A percentile compares a stretch with the other conserved stretches of the same genome.
These are phyloP conservation scores for Cicer pinnatifidum DNA, from an alignment of 306 rosid genomes.

Conservation along the genomic window DNA sequence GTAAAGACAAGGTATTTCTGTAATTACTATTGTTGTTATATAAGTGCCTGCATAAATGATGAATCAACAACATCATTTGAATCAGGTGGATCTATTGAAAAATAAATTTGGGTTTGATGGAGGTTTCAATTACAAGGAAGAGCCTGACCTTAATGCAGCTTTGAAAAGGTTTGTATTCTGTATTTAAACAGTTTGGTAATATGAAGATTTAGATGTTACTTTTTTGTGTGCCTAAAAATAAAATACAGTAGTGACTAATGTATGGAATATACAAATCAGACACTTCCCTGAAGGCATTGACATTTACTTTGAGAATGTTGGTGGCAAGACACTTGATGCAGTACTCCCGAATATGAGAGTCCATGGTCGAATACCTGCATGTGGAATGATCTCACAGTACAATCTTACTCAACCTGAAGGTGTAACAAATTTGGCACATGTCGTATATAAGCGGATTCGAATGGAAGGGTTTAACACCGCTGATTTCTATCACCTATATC, in stretches of 20 bases:
- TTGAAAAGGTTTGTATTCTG: conserved; percentile 46
- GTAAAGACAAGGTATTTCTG: conserved; percentile 48
- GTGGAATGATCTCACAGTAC: conserved; percentile 50
- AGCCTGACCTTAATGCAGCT: conserved; percentile 46
- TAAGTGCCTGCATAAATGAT: not conserved
- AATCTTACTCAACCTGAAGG: conserved; percentile 48
- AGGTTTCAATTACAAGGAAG: conserved; percentile 54
- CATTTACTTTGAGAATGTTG: conserved; percentile 50
- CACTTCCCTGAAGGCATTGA: conserved; percentile 55
- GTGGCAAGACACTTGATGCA: conserved; percentile 46
- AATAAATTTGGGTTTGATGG: conserved; percentile 52
- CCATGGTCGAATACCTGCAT: conserved; percentile 39
- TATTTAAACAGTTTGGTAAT: not conserved
- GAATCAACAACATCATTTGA: no score
- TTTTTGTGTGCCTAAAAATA: not conserved
- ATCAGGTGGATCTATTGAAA: conserved; percentile 47
- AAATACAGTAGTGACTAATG: conserved; percentile 17
- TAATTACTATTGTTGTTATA: not conserved
- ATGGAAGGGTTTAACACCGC: conserved; percentile 40
- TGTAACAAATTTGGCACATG: conserved; percentile 38
- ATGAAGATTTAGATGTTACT: conserved; percentile 3
- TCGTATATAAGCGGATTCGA: conserved; percentile 40
- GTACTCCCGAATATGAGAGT: conserved; percentile 47
- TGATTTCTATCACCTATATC: conserved; percentile 41
- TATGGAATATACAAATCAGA: conserved; percentile 33